These are phyloP conservation scores for Pluteus cervinus DNA, from an alignment of 768 basidiomycete species.

Conservation along the genomic window DNA sequence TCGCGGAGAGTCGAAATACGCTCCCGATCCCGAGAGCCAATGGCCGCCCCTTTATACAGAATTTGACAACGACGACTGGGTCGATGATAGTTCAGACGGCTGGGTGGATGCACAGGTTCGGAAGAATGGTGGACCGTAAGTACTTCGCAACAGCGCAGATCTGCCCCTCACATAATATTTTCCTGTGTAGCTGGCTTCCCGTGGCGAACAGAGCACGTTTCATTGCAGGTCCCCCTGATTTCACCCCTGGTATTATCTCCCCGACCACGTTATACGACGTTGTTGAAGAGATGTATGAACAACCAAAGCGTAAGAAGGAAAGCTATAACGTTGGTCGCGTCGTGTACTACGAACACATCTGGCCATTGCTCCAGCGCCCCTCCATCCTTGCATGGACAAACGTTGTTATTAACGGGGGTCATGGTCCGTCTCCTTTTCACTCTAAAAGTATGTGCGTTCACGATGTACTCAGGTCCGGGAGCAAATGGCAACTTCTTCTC, in stretches of 20 bases:
- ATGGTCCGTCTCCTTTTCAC: constrained; percentile 14
- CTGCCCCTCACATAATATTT: not conserved
- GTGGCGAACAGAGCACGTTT: constrained; percentile 14
- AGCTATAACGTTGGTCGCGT: constrained; percentile 9
- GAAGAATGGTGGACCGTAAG: constrained; percentile 1
- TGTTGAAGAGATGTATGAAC: constrained; percentile 22
- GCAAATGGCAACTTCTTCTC: constrained; percentile 4
- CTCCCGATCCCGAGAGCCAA: constrained; percentile 8
- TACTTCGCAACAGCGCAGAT: not conserved
- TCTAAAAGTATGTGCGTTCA: not conserved
- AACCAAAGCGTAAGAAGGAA: constrained; percentile 4
- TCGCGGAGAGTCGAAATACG: constrained; percentile 15
- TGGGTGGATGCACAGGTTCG: constrained; percentile 18
- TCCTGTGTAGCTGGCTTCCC: not conserved
- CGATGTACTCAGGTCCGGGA: no score
- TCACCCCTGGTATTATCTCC: constrained; percentile 19
- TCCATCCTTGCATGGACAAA: constrained; percentile 24
- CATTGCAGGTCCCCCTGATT: constrained; percentile 22
- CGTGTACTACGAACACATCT: constrained; percentile 23
- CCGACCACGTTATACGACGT: constrained; percentile 25
- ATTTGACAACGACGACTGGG: constrained; percentile 27
- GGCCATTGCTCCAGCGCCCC: constrained; percentile 18
- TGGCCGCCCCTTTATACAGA: constrained; percentile 18
- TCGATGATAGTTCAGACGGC: constrained; percentile 27
- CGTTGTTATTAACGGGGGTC: constrained; percentile 20